These are phyloP conservation scores for Mycosphaerelloides madeirae DNA, from an alignment of 2,329 filamentous ascomycete genomes.

Conservation along the genomic window DNA sequence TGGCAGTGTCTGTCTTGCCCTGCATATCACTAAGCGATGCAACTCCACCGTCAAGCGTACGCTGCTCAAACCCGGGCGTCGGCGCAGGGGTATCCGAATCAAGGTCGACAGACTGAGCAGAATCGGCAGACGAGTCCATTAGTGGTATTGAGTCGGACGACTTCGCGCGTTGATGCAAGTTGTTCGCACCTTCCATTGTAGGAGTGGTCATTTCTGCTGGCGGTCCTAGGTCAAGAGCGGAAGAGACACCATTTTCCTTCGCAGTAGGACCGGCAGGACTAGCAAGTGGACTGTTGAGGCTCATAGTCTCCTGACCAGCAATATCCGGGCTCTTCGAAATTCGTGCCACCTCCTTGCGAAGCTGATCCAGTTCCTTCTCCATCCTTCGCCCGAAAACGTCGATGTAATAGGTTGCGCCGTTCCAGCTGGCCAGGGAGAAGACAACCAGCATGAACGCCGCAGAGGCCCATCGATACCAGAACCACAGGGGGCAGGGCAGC, in stretches of 20 bases:
- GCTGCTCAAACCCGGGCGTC: constrained; percentile 8
- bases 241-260: constrained; percentile 14
- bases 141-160: constrained; percentile 6
- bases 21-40: not conserved
- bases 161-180: constrained; percentile 10
- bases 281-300: constrained; percentile 21
- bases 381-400: constrained; percentile 96
- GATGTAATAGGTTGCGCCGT: constrained; percentile 96
- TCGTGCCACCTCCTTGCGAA: constrained; percentile 71
- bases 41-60: constrained; percentile 7
- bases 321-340: constrained; percentile 30
- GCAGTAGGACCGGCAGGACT: constrained; percentile 26
- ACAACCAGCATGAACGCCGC: constrained; percentile 70
- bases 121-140: constrained; percentile 4
- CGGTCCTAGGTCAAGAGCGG: constrained; percentile 30
- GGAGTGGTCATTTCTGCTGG: constrained; percentile 16
- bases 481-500: constrained; percentile 92
- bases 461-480: constrained; percentile 78
- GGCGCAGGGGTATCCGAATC: constrained; percentile 1
- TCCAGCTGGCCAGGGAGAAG: constrained; percentile 95
- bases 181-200: constrained; percentile 1
- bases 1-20: not conserved
- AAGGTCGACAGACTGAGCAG: constrained; percentile 3
- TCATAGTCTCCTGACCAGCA: constrained; percentile 16
- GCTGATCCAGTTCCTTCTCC: constrained; percentile 87